A percentile compares a stretch with the other conserved stretches of the same genome.
Conservation (phyloP, 2,329 filamentous ascomycete genomes). For the Didymella pomorum region DNA sequence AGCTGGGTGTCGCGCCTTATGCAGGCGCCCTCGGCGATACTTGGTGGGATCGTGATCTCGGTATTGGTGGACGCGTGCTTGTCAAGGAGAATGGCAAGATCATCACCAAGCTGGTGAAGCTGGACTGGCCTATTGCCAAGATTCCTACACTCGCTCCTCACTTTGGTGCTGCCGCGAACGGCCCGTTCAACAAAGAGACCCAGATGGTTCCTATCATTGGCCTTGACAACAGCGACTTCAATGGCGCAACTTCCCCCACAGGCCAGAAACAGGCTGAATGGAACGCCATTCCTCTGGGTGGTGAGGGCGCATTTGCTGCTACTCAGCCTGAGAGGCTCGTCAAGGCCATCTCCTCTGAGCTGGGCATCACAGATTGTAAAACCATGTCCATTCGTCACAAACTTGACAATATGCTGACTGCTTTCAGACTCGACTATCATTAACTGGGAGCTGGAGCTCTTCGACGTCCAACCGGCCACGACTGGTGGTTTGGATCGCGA, state of each 20-base stretch:
- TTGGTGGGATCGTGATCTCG: conserved; percentile 97
- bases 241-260: conserved; percentile 26
- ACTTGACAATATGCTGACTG: neutral
- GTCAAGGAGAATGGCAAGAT: conserved; percentile 84
- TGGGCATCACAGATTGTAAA: conserved; percentile 72
- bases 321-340: conserved; percentile 89
- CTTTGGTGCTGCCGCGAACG: conserved; percentile 76
- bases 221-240: conserved; percentile 74
- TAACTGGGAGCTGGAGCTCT: conserved; percentile 97
- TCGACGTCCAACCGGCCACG: conserved; percentile 84
- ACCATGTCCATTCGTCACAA: neutral
- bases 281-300: conserved; percentile 61
- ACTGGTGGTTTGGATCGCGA: conserved; percentile 87
- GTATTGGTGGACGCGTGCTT: conserved; percentile 87
- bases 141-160: conserved; percentile 93
- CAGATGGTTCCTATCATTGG: conserved; percentile 95
- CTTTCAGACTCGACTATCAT: conserved; percentile 71
- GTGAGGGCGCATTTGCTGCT: conserved; percentile 74
- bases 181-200: conserved; percentile 84
- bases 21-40: conserved; percentile 86
- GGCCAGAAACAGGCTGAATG: conserved; percentile 49
- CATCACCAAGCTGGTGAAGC: conserved; percentile 80
- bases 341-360: conserved; percentile 77
- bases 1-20: conserved; percentile 92
- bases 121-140: conserved; percentile 90